Base-by-base conservation (phyloP, 495 filamentous ascomycete genomes). In the Ramalina intermedia region DNA sequence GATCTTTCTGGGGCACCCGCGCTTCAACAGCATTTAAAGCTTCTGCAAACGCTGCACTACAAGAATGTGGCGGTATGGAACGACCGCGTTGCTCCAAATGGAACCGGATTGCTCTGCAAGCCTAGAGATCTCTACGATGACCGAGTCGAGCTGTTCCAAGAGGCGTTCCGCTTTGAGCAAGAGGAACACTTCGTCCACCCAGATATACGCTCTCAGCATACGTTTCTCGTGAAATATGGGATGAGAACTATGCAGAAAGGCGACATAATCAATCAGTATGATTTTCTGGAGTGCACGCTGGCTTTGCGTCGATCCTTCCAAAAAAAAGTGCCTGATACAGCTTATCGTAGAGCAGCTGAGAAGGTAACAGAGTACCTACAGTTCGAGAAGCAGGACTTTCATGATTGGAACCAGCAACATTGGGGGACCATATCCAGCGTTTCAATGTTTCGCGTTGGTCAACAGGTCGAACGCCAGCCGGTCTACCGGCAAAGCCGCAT, bases 401-500 rank as follows among this genome's bases (percentile, higher is more conserved):
- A 9, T 6, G 8, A 0, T 4, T 57, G 55, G 55, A 11, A 9
- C 21, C 49, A 9, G 13, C 12, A 24, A 1, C 26, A 16, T 48
- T 8, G 21, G 62, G 56, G 56, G 9, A 41, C 2, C n/a, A 40
- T 14, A 33, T 11, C 8, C 29, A 11, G 8, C 2, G 12, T 33
- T 33, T 8, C 29, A 13, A 9, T 33, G 8, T 33, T 33, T 33
- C 29, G 29, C 12, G 29, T 33, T 11, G 7, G 6, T 33, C 29
- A 33, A 33, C 29, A 33, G 12, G 7, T 33, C 12, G 29, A 13
- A 13, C 8, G 12, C 6, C 29, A 33, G 24, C 49, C 41, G 29
- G n/a, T 41, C 17, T 61, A 61, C 40, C 53, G 59, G 17, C 50
- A 37, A 16, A 6, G 5, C n/a, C 17, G 33, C 11, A 63, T 63